These are phyloP conservation scores for Wickerhamomyces subpelliculosus DNA, from an alignment of 805 yeast species.

Conservation along the genomic window DNA sequence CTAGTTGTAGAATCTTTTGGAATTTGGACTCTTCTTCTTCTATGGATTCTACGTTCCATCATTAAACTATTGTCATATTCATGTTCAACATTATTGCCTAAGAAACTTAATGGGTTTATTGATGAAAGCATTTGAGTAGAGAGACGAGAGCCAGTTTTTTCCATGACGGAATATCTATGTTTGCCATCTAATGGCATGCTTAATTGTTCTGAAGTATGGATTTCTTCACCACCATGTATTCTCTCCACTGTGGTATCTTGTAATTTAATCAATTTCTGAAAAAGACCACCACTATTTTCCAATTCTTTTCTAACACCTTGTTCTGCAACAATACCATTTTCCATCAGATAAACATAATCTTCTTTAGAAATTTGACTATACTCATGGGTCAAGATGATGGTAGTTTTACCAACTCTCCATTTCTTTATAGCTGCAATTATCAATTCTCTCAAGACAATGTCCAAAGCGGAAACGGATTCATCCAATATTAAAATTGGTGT, in stretches of 20 bases:
- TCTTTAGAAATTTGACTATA: conserved; percentile 42
- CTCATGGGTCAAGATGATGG: conserved; percentile 80
- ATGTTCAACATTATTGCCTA: conserved; percentile 4
- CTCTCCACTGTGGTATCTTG: conserved; percentile 9
- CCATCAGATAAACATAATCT: conserved; percentile 57
- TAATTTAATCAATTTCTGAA: conserved; percentile 11
- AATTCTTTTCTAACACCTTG: conserved; percentile 33
- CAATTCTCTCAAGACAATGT: conserved; percentile 36
- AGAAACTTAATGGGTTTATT: conserved; percentile 13
- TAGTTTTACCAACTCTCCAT: conserved; percentile 66
- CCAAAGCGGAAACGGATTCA: conserved; percentile 83
- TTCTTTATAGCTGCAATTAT: conserved; percentile 44
- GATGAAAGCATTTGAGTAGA: conserved; percentile 16
- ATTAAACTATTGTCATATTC: not conserved
- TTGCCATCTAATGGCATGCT: too few species aligned
- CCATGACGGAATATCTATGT: too few species aligned
- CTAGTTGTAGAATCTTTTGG: not conserved
- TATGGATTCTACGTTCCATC: not conserved
- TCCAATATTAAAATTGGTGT: conserved; percentile 76
- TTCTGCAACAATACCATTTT: conserved; percentile 49
- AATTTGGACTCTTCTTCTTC: not conserved
- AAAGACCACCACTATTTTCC: conserved; percentile 11
- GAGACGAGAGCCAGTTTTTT: conserved; percentile 1
- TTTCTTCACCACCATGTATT: not conserved
- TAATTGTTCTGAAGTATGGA: too few species aligned